These are phyloP conservation scores for Apiospora rasikravindrae DNA, from an alignment of 2,329 filamentous ascomycete genomes.

Conservation along the genomic window DNA sequence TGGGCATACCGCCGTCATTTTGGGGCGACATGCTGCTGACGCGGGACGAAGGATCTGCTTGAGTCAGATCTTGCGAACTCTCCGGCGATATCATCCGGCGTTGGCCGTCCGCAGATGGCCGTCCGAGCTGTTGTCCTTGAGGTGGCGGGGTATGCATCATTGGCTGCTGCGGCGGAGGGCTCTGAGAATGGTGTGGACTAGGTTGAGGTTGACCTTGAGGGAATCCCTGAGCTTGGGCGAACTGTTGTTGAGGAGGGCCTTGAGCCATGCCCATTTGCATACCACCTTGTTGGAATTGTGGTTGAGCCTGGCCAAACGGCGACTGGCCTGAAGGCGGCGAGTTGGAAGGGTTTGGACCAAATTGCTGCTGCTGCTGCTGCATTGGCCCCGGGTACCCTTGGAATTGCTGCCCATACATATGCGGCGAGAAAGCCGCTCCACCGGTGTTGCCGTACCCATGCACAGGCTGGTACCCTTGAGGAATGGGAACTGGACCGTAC, in stretches of 20 bases:
- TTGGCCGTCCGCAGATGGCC: background rate
- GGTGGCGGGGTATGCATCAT: conserved; percentile 16
- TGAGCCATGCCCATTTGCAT: conserved; percentile 11
- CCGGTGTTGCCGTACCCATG: conserved; percentile 37
- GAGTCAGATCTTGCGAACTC: background rate
- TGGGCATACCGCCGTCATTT: conserved; percentile 22
- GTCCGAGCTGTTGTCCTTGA: background rate
- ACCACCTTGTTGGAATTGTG: background rate
- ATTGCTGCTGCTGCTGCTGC: conserved; percentile 17
- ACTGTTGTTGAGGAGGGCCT: conserved; percentile 22
- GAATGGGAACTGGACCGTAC: conserved; percentile 40
- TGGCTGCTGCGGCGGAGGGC: conserved; percentile 18
- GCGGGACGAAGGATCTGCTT: conserved; percentile 18
- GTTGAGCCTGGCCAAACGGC: conserved; percentile 5
- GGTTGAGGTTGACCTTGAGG: conserved; percentile 1
- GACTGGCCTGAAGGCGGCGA: background rate
- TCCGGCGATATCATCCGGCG: conserved; percentile 2
- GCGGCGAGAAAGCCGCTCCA: conserved; percentile 35
- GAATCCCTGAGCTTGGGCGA: conserved; percentile 13
- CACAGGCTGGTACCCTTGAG: conserved; percentile 39
- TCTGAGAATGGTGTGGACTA: background rate
- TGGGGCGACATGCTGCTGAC: conserved; percentile 27
- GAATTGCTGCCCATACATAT: conserved; percentile 23
- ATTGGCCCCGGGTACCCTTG: conserved; percentile 27
- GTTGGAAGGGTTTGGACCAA: background rate